Conservation (phyloP, 2,329 filamentous ascomycete species). For the Trichoderma sp. region DNA sequence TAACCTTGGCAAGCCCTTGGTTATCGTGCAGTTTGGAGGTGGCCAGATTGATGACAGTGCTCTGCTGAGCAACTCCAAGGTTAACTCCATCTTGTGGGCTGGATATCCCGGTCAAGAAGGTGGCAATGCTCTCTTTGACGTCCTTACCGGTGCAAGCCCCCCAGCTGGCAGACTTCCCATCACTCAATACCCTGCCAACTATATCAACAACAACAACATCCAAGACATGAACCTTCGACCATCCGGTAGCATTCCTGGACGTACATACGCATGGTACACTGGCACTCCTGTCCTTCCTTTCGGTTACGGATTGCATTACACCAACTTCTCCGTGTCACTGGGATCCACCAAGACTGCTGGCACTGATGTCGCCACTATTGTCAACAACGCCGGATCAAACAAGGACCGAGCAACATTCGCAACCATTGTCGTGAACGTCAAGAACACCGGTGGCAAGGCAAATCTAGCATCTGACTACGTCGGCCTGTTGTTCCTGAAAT, state of each 20-base stretch:
- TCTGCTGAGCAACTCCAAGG: constrained; percentile 44
- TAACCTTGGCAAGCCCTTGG: constrained; percentile 44
- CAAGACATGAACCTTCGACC: constrained; percentile 56
- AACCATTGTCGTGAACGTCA: constrained; percentile 11
- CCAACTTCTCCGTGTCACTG: constrained; percentile 41
- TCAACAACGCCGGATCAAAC: constrained; percentile 17
- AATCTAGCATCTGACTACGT: constrained; percentile 23
- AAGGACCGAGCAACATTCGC: constrained; percentile 1
- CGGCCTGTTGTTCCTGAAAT: constrained; percentile 20
- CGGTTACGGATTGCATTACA: constrained; percentile 58
- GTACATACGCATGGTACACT: constrained; percentile 59
- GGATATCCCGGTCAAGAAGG: constrained; percentile 61
- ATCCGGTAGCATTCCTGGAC: constrained; percentile 44
- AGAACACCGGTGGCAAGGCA: constrained; percentile 5
- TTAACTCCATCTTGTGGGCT: constrained; percentile 54
- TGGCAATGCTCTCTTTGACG: constrained; percentile 52
- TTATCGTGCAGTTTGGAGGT: constrained; percentile 54
- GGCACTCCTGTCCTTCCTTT: constrained; percentile 50
- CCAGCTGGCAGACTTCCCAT: constrained; percentile 54
- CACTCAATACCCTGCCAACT: constrained; percentile 54
- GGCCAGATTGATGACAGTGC: constrained; percentile 51
- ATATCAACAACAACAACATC: constrained; percentile 49
- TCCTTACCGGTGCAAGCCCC: constrained; percentile 48
- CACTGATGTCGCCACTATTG: constrained; percentile 13
- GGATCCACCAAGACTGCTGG: neutral